A percentile compares a stretch with the other conserved stretches of the same genome.
These are phyloP conservation scores for Fusarium sp. DNA, from an alignment of 2,329 filamentous ascomycete genomes.

Conservation along the genomic window DNA sequence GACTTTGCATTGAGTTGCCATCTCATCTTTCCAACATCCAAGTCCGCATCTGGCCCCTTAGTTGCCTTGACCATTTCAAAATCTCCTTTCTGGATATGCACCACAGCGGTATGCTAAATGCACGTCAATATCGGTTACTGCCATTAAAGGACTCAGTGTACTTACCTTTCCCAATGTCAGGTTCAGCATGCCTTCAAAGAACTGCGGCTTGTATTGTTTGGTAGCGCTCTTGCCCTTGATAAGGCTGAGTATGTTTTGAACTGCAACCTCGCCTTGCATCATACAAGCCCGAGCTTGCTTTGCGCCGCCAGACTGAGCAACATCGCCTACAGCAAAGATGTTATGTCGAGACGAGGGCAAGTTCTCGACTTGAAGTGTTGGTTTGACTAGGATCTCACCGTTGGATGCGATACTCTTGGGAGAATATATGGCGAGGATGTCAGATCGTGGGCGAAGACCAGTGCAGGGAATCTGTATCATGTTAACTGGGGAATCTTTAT, in stretches of 20 bases:
- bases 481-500: fast-evolving
- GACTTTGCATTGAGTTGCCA: background rate
- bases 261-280: slow-evolving; percentile 11
- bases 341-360: background rate
- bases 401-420: slow-evolving; percentile 2
- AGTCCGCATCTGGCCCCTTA: background rate
- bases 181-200: slow-evolving; percentile 6
- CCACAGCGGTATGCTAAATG: background rate
- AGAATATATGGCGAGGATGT: background rate
- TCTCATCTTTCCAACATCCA: slow-evolving; percentile 1
- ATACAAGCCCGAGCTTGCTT: slow-evolving; percentile 25
- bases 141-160: fast-evolving
- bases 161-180: slow-evolving; percentile 23
- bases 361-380: slow-evolving; percentile 13
- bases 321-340: slow-evolving; percentile 17
- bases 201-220: background rate
- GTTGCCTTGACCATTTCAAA: slow-evolving; percentile 2
- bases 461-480: slow-evolving; percentile 19
- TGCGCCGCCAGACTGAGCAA: slow-evolving; percentile 13
- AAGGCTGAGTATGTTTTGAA: background rate
- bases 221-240: background rate
- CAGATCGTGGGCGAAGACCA: slow-evolving; percentile 16
- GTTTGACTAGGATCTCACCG: slow-evolving; percentile 5
- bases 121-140: fast-evolving
- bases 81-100: slow-evolving; percentile 6